Evolutionary conservation across 2,329 filamentous ascomycete species (phyloP).

Genomic region (Penicillium sp.): DNA sequence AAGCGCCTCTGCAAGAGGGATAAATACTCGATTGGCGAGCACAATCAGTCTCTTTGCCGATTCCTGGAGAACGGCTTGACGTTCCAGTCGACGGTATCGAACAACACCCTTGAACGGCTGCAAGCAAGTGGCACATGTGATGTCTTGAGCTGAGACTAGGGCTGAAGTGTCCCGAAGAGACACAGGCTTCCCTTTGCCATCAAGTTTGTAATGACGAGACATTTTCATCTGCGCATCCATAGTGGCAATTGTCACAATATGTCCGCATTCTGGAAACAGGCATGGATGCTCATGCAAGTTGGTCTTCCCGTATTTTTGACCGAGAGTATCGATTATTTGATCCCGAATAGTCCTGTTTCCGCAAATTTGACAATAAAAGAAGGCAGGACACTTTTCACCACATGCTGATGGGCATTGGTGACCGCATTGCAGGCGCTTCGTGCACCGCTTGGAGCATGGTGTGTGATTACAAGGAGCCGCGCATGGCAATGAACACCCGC

Average conservation of each 20-base stretch:
- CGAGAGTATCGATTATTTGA: conserved; percentile 58
- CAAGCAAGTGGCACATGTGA: conserved; percentile 65
- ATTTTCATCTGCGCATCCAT: conserved; percentile 66
- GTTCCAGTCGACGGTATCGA: conserved; percentile 64
- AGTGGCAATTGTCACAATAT: conserved; percentile 61
- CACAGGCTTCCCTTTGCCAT: conserved; percentile 26
- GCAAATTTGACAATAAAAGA: conserved; percentile 61
- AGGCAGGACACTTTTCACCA: conserved; percentile 62
- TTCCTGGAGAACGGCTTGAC: conserved; percentile 63
- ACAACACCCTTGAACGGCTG: conserved; percentile 58
- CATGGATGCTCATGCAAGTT: conserved; percentile 62
- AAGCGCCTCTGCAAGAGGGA: conserved; percentile 43
- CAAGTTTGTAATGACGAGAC: conserved; percentile 30
- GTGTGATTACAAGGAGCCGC: conserved; percentile 68
- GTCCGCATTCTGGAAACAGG: conserved; percentile 64
- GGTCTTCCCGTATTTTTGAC: conserved; percentile 58
- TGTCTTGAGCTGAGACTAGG: conserved; percentile 54
- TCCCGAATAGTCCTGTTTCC: conserved; percentile 45
- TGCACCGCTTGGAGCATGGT: conserved; percentile 65
- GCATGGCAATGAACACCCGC: conserved; percentile 57
- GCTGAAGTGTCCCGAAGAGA: conserved; percentile 33
- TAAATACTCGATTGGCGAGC: conserved; percentile 50
- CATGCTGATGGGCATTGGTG: conserved; percentile 68
- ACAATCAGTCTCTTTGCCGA: conserved; percentile 66
- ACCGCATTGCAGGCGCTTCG: conserved; percentile 56